Evolutionary conservation across 345 rosid species (phyloP), one percentile per base, ranked within the genome.

Genomic region (Camelina laxa): DNA sequence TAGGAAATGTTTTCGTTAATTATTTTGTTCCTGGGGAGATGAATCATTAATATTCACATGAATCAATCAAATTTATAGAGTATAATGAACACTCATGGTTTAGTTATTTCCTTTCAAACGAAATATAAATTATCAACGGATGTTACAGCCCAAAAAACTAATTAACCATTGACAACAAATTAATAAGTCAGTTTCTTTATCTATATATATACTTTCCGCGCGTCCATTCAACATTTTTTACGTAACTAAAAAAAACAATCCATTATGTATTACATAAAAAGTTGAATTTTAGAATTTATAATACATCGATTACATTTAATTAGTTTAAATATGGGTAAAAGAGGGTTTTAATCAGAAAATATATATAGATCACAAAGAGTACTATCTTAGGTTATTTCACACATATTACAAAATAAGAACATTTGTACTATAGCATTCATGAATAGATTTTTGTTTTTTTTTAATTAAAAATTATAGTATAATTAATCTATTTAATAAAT

Each of bases 21-120:
- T 50, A 57, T 58, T 33, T 58, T 33, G 67, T 47, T 47, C 11
- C 39, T 1, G 59, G 22, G 9, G 59, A 35, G 11, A 47, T 70
- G n/a, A 44, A 44, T 15, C 49, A 44, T 44, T 44, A 44, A 44
- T 42, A 42, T 42, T 42, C 16, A 14, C 16, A 42, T 14, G 17
- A 42, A 42, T 13, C 14, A 27, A 27, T 27, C n/a, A 45, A 45
- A 0, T n/a, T n/a, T 45, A 8, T 8, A 45, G 49, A n/a, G 16
- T 45, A n/a, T 44, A 44, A 44, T 45, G 49, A 15, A n/a, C 9
- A 45, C n/a, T 45, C 19, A n/a, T 45, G 49, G 49, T 45, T 15
- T 42, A 13, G 47, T 42, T 42, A 42, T 42, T 39, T 39, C 15
- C 15, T 39, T 39, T 14, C 44, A 39, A 39, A 39, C 44, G 15